Evolutionary conservation across 2,329 filamentous ascomycete genomes (phyloP).

Genomic region (Ceratocystis cacaofunesta): DNA sequence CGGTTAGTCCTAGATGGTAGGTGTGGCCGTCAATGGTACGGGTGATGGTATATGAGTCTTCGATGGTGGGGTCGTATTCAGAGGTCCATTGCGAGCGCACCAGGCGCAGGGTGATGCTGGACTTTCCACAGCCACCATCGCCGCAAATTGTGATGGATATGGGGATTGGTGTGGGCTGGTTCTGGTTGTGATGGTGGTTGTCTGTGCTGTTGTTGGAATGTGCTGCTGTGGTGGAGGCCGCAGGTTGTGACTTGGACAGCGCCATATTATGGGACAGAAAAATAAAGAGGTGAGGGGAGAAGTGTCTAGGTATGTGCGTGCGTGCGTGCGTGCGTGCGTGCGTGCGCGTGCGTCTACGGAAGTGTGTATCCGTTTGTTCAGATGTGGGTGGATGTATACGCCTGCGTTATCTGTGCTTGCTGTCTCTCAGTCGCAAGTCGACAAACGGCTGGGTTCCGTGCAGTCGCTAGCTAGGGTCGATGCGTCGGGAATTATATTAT

Average conservation of each 20-base stretch:
- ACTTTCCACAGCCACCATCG: conserved; percentile 74
- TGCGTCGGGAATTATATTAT: too few relatives aligned
- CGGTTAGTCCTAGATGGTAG: conserved; percentile 65
- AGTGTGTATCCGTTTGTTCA: not conserved
- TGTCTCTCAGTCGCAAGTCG: not conserved
- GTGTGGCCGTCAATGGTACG: conserved; percentile 65
- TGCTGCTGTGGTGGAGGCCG: not conserved
- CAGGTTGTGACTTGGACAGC: conserved; percentile 15
- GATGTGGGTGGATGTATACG: not conserved
- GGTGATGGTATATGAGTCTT: conserved; percentile 74
- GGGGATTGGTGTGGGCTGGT: conserved; percentile 30
- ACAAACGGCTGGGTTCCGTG: too few relatives aligned
- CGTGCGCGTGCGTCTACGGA: not conserved
- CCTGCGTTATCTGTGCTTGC: not conserved
- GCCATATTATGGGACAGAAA: conserved; percentile 19
- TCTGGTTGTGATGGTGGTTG: not conserved
- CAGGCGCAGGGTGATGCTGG: conserved; percentile 67
- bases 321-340: not conserved
- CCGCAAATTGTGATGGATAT: conserved; percentile 73
- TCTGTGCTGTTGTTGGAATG: not conserved
- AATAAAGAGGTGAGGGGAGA: not conserved
- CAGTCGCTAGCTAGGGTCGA: too few relatives aligned
- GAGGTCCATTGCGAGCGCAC: conserved; percentile 73
- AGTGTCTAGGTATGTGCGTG: not conserved
- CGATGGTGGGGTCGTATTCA: conserved; percentile 67